Evolutionary conservation across 257 asterid genomes (phyloP).

Genomic region (Catharanthus roseus): DNA sequence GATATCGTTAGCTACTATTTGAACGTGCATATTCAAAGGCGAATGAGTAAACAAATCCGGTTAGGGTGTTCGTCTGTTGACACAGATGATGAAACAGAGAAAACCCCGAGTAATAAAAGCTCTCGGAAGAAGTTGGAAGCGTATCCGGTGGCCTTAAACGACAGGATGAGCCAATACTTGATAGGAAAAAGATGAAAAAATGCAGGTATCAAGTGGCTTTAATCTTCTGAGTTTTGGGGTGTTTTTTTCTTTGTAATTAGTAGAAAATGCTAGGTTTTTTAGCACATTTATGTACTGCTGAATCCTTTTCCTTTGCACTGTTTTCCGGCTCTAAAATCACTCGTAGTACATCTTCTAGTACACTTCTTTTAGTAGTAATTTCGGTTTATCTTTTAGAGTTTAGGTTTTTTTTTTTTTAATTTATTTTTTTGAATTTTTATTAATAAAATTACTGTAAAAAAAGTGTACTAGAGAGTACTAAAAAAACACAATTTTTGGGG

Average conservation of each 20-base stretch:
- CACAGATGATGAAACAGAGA: conserved; percentile 17
- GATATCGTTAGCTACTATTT: conserved; percentile 16
- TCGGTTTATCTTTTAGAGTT: too few relatives aligned
- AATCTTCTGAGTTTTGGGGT: not conserved
- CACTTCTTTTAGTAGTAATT: too few relatives aligned
- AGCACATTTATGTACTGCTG: too few relatives aligned
- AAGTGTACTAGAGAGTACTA: too few relatives aligned
- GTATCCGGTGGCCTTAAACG: not conserved
- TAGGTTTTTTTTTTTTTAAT: too few relatives aligned
- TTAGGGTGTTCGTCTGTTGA: conserved; percentile 1
- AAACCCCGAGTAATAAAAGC: not conserved
- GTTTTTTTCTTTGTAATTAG: not conserved
- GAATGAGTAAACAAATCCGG: conserved; percentile 8
- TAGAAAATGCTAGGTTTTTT: too few relatives aligned
- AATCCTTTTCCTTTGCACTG: not conserved
- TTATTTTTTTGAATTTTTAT: too few relatives aligned
- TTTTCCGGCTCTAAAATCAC: not conserved
- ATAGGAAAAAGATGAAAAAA: not conserved
- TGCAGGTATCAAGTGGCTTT: not conserved
- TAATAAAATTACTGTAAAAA: too few relatives aligned
- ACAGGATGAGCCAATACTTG: not conserved
- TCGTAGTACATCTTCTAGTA: too few relatives aligned
- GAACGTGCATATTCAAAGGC: conserved; percentile 16
- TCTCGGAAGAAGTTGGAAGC: not conserved
- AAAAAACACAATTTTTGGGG: not conserved